Evolutionary conservation across 2,329 filamentous ascomycete genomes (phyloP).

Genomic region (Colletotrichum musae): DNA sequence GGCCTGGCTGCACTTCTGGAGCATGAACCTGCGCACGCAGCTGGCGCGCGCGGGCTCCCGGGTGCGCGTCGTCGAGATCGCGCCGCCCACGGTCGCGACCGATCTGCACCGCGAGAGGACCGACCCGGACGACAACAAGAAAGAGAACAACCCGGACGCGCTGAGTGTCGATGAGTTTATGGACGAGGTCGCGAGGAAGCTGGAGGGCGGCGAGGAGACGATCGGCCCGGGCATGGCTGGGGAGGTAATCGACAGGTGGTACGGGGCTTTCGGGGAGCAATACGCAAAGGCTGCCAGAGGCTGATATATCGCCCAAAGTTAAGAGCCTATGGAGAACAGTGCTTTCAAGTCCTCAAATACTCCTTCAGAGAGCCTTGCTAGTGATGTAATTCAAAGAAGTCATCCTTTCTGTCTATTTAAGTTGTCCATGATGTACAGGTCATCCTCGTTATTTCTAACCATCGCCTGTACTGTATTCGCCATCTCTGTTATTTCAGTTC

Average conservation of each 20-base stretch:
- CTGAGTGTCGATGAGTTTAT: constrained; percentile 69
- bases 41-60: constrained; percentile 54
- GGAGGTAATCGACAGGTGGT: constrained; percentile 53
- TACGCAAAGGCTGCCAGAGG: constrained; percentile 16
- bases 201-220: constrained; percentile 63
- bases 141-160: constrained; percentile 59
- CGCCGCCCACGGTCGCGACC: constrained; percentile 67
- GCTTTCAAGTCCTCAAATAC: no score
- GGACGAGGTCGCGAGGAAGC: constrained; percentile 58
- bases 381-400: no score
- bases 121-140: constrained; percentile 72
- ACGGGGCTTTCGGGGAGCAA: constrained; percentile 52
- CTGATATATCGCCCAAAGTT: neutral
- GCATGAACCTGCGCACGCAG: constrained; percentile 68
- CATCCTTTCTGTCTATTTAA: no score
- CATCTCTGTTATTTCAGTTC: no score
- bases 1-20: constrained; percentile 71
- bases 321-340: no score
- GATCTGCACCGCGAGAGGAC: constrained; percentile 69
- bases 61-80: constrained; percentile 68
- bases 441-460: no score
- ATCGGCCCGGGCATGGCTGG: constrained; percentile 61
- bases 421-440: no score
- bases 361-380: no score
- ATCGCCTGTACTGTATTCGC: no score